Evolutionary conservation across 192 early-diverging fungal genomes (phyloP).

Genomic region (Chytriomyces sp.): DNA sequence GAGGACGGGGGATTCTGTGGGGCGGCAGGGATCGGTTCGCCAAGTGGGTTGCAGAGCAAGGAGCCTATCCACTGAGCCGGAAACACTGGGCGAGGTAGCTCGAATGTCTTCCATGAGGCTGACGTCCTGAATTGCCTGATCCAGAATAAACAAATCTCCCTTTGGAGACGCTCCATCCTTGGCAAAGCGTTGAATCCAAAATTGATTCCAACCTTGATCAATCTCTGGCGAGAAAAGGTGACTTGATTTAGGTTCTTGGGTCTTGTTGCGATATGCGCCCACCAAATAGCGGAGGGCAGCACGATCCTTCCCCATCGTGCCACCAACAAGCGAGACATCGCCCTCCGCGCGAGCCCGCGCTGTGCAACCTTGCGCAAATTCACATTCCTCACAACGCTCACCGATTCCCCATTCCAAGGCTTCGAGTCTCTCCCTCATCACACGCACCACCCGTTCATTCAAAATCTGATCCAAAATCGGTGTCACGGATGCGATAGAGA

Average conservation of each 20-base stretch:
- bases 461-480: constrained; percentile 32
- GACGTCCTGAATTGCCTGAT: not conserved
- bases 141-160: not conserved
- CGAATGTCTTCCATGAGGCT: not conserved
- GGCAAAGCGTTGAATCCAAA: too few relatives aligned
- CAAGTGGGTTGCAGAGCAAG: not conserved
- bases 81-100: not conserved
- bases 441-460: constrained; percentile 7
- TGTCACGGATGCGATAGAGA: constrained; percentile 20
- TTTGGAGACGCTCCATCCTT: not conserved
- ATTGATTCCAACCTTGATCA: not conserved
- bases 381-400: constrained; percentile 35
- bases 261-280: constrained; percentile 2
- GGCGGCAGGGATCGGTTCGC: not conserved
- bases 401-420: constrained; percentile 35
- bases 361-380: constrained; percentile 31
- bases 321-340: constrained; percentile 9
- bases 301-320: constrained; percentile 6
- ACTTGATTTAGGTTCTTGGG: not conserved
- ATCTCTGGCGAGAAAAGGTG: constrained; percentile 3
- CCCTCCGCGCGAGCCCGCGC: not conserved
- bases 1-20: constrained; percentile 10
- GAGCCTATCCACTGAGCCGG: not conserved
- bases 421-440: constrained; percentile 8
- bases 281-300: not conserved